A percentile compares a stretch with the other conserved stretches of the same genome.
Evolutionary conservation across 176 grass and related monocot species (phyloP).

Genomic region (Oryza meridionalis): DNA sequence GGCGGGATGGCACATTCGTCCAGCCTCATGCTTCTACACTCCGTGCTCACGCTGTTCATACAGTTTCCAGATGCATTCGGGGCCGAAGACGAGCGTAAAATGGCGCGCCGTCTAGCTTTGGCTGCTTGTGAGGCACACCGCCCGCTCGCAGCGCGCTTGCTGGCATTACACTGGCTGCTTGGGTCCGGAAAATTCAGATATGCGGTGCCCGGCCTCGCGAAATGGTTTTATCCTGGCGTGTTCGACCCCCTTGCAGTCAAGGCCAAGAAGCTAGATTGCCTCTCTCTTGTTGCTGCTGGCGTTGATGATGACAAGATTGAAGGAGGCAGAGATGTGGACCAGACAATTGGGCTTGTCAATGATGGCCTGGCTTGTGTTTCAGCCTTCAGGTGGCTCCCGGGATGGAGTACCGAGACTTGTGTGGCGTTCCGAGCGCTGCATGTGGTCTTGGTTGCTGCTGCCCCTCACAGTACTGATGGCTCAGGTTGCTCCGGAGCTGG

Average conservation of each 20-base stretch:
- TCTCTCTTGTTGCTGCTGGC: constrained; percentile 49
- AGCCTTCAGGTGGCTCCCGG: constrained; percentile 71
- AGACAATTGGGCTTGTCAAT: constrained; percentile 49
- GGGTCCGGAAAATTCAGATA: constrained; percentile 50
- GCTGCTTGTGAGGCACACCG: constrained; percentile 60
- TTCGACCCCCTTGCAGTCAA: constrained; percentile 85
- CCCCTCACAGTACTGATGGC: constrained; percentile 55
- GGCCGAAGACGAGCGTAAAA: constrained; percentile 55
- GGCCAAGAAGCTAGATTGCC: constrained; percentile 85
- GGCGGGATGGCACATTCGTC: constrained; percentile 71
- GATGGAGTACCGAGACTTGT: constrained; percentile 78
- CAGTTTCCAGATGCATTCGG: constrained; percentile 70
- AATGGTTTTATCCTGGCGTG: constrained; percentile 63
- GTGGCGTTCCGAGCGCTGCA: constrained; percentile 83
- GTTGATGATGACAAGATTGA: constrained; percentile 30
- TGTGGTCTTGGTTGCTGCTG: constrained; percentile 55
- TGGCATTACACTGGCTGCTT: constrained; percentile 84
- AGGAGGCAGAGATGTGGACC: constrained; percentile 16
- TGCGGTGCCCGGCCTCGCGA: constrained; percentile 25
- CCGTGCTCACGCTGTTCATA: constrained; percentile 64
- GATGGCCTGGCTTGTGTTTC: constrained; percentile 77
- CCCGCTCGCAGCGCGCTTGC: constrained; percentile 59
- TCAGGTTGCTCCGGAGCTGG: constrained; percentile 40
- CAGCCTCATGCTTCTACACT: constrained; percentile 70
- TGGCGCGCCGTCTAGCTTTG: constrained; percentile 61